A percentile compares a stretch with the other conserved stretches of the same genome.
Evolutionary conservation across 208 protist species (phyloP).

Genomic region (Leishmania tropica): DNA sequence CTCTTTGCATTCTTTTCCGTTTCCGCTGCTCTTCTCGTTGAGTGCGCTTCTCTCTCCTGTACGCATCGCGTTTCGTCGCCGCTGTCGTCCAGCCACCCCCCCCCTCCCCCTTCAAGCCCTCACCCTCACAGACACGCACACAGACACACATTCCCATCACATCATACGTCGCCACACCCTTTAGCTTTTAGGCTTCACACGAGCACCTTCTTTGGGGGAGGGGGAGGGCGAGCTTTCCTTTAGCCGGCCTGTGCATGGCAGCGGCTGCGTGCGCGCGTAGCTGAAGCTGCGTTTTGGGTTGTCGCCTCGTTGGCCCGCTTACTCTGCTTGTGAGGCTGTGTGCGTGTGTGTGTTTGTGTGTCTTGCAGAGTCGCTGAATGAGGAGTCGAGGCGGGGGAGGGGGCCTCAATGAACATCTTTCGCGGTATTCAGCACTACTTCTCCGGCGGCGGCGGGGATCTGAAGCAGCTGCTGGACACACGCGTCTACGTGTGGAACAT

Average conservation of each 20-base stretch:
- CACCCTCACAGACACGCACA: not conserved
- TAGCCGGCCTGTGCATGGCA: not conserved
- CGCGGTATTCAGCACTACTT: conserved; percentile 44
- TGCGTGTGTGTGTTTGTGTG: too few relatives aligned
- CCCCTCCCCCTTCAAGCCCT: not conserved
- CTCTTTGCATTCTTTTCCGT: not conserved
- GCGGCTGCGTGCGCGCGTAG: not conserved
- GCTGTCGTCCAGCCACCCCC: not conserved
- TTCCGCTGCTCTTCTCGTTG: too few relatives aligned
- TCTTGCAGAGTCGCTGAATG: not conserved
- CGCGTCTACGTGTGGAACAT: conserved; percentile 86
- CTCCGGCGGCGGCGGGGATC: conserved; percentile 20
- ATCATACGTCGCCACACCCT: not conserved
- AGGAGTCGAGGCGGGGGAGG: not conserved
- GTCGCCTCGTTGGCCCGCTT: not conserved
- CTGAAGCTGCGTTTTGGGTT: not conserved
- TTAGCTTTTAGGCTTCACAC: not conserved
- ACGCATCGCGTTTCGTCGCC: not conserved
- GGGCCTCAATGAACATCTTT: conserved; percentile 45
- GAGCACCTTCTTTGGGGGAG: too few relatives aligned
- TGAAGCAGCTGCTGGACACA: conserved; percentile 62
- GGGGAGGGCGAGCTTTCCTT: too few relatives aligned
- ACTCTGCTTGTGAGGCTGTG: too few relatives aligned
- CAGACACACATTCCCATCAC: not conserved
- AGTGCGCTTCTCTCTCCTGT: not conserved